Percentiles rank a stretch among this genome's conserved stretches.
These are phyloP conservation scores for Exophiala xenobiotica DNA, from an alignment of 2,329 filamentous ascomycete species.

Conservation along the genomic window DNA sequence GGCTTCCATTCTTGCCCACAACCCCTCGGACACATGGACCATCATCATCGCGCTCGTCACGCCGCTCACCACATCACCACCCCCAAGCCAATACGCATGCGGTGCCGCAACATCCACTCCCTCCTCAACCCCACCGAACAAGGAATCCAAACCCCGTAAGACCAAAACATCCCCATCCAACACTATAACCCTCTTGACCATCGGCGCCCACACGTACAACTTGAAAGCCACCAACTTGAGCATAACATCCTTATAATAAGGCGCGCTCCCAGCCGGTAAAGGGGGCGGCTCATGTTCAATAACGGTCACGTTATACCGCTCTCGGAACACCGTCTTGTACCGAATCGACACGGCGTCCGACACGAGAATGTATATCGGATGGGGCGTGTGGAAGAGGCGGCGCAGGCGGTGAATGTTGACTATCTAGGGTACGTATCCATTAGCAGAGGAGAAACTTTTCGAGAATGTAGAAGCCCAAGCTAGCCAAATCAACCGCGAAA, in stretches of 20 bases:
- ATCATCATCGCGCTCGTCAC: conserved; percentile 8
- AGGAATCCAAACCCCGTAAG: neutral
- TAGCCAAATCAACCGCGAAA: no score
- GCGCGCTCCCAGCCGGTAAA: neutral
- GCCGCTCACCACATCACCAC: neutral
- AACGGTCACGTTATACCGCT: conserved; percentile 9
- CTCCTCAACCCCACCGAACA: neutral
- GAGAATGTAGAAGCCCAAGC: no score
- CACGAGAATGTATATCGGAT: conserved; percentile 8
- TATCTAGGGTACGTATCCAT: no score
- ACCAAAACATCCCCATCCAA: conserved; percentile 4
- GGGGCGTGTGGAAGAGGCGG: neutral
- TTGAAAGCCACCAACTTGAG: conserved; percentile 11
- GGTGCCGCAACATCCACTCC: conserved; percentile 1
- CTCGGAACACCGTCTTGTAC: neutral
- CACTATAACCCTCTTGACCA: conserved; percentile 2
- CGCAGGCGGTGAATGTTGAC: conserved; percentile 9
- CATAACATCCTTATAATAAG: conserved; percentile 8
- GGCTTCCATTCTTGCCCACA: conserved; percentile 8
- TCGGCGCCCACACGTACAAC: conserved; percentile 1
- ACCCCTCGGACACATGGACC: neutral
- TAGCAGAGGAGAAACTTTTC: no score
- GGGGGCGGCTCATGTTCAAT: conserved; percentile 9
- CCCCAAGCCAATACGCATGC: conserved; percentile 6
- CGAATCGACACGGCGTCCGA: neutral